Evolutionary conservation across 306 rosid genomes (phyloP).

Genomic region (Gleditsia sinensis): DNA sequence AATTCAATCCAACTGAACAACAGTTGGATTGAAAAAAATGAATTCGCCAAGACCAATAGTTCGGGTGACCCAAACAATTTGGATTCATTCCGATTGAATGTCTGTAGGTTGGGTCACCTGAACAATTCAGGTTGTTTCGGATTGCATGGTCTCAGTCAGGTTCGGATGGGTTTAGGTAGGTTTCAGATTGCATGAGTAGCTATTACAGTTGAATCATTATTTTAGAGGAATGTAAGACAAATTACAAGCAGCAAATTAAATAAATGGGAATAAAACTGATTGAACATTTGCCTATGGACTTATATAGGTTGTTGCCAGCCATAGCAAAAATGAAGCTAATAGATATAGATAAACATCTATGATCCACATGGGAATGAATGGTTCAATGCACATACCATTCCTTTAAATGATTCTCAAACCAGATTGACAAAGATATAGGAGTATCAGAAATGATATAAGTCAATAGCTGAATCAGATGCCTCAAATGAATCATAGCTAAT

Average conservation of each 20-base stretch:
- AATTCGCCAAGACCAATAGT: no score
- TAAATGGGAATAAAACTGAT: not conserved
- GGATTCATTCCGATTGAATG: no score
- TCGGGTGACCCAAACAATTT: no score
- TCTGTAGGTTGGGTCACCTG: no score
- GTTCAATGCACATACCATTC: not conserved
- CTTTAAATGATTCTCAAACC: slow-evolving; percentile 19
- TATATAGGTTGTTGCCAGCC: not conserved
- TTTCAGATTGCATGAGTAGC: no score
- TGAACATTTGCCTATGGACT: not conserved
- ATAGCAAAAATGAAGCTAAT: not conserved
- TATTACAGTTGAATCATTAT: no score
- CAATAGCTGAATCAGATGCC: slow-evolving; percentile 98
- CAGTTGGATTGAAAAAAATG: no score
- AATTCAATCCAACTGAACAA: no score
- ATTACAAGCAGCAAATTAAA: not conserved
- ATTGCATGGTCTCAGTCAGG: no score
- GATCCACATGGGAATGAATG: slow-evolving; percentile 3
- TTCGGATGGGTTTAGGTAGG: no score
- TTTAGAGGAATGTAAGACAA: no score
- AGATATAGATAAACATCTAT: not conserved
- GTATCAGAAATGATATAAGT: slow-evolving; percentile 49
- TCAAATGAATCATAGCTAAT: slow-evolving; percentile 97
- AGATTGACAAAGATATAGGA: not conserved
- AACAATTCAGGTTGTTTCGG: no score